phyloP scores from a whole-genome alignment of 2,329 filamentous ascomycete species.

The Dothideomycetes sp. region DNA sequence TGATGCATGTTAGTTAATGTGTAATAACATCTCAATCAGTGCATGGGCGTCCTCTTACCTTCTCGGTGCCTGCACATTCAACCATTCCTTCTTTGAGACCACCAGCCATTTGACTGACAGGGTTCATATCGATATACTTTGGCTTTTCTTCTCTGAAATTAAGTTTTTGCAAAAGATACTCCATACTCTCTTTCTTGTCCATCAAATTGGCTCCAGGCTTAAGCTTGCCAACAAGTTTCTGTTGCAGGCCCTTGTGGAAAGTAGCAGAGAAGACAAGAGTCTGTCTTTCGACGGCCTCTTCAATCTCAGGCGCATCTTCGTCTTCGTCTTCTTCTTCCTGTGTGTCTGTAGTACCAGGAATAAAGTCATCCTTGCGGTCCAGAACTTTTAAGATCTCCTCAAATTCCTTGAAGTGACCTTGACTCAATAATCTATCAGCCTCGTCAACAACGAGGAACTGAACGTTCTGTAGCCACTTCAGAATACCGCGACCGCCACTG shows the following conservation, averaged over 20 bases:
- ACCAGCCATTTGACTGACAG: conserved; percentile 77
- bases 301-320: conserved; percentile 17
- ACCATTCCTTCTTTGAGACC: conserved; percentile 81
- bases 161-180: conserved; percentile 82
- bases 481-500: conserved; percentile 60
- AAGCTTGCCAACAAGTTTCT: conserved; percentile 75
- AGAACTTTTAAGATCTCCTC: conserved; percentile 77
- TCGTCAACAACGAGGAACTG: conserved; percentile 86
- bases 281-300: conserved; percentile 44
- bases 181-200: conserved; percentile 73
- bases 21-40: background rate
- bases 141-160: conserved; percentile 78
- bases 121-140: conserved; percentile 87
- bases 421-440: conserved; percentile 81
- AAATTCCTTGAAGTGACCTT: conserved; percentile 91
- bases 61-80: conserved; percentile 87
- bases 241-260: conserved; percentile 82
- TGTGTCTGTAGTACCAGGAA: conserved; percentile 26
- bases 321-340: conserved; percentile 43
- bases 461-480: conserved; percentile 62
- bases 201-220: conserved; percentile 54
- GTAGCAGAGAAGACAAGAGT: conserved; percentile 96
- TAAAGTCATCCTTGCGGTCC: conserved; percentile 47
- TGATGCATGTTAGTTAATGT: conserved; percentile 19
- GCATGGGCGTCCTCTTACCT: conserved; percentile 57